These are phyloP conservation scores for Xylaria grammica DNA, from an alignment of 495 filamentous ascomycete genomes.

Conservation along the genomic window DNA sequence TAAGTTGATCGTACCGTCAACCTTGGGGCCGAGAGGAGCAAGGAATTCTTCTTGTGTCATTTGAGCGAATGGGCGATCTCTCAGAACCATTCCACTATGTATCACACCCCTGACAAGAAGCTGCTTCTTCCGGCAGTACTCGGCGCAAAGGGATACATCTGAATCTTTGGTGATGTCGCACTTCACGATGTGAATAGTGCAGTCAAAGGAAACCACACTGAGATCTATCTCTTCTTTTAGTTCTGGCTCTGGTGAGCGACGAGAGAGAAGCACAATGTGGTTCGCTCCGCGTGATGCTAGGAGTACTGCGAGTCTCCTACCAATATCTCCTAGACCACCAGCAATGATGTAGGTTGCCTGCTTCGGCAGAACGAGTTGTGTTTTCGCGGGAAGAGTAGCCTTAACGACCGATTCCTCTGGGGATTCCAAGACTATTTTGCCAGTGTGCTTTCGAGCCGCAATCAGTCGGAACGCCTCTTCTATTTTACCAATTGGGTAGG, in stretches of 20 bases:
- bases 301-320: slow-evolving; percentile 50
- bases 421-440: slow-evolving; percentile 24
- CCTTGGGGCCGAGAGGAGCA: slow-evolving; percentile 45
- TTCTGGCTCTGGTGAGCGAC: slow-evolving; percentile 21
- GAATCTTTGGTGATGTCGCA: slow-evolving; percentile 6
- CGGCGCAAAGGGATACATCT: background rate
- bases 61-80: slow-evolving; percentile 46
- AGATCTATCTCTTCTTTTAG: background rate
- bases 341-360: slow-evolving; percentile 46
- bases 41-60: slow-evolving; percentile 43
- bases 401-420: background rate
- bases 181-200: background rate
- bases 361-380: slow-evolving; percentile 24
- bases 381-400: slow-evolving; percentile 23
- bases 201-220: background rate
- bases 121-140: slow-evolving; percentile 22
- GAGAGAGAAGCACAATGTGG: slow-evolving; percentile 54
- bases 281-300: slow-evolving; percentile 53
- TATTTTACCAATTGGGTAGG: slow-evolving; percentile 4
- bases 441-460: slow-evolving; percentile 19
- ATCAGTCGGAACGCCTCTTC: slow-evolving; percentile 42
- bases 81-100: slow-evolving; percentile 44
- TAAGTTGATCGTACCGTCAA: slow-evolving; percentile 48
- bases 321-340: slow-evolving; percentile 52
- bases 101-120: slow-evolving; percentile 53